These are phyloP conservation scores for Talinum fruticosum DNA, from an alignment of 148 eudicot genomes.

Conservation along the genomic window DNA sequence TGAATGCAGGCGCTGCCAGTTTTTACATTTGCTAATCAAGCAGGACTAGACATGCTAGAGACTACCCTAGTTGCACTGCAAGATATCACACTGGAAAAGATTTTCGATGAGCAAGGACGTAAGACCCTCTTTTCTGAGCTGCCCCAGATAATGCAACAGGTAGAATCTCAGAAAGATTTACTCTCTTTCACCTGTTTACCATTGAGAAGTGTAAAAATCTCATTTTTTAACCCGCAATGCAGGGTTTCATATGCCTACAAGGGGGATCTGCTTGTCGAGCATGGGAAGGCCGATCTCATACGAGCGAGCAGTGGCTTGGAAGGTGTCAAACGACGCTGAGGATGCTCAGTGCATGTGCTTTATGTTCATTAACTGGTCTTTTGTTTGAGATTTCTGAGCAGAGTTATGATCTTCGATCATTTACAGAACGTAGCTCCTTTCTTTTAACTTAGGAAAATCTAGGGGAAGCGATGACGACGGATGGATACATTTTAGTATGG, in stretches of 20 bases:
- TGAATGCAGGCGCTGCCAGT: conserved; percentile 60
- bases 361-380: conserved; percentile 79
- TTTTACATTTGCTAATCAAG: conserved; percentile 75
- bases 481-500: conserved; percentile 31
- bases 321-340: conserved; percentile 62
- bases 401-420: background rate
- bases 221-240: background rate
- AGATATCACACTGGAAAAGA: conserved; percentile 64
- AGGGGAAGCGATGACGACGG: conserved; percentile 37
- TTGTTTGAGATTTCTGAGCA: conserved; percentile 40
- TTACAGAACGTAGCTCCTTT: background rate
- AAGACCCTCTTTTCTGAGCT: conserved; percentile 54
- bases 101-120: conserved; percentile 62
- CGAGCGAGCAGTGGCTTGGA: conserved; percentile 86
- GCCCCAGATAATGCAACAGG: conserved; percentile 87
- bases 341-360: conserved; percentile 69
- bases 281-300: conserved; percentile 73
- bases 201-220: background rate
- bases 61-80: conserved; percentile 74
- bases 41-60: conserved; percentile 81
- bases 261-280: conserved; percentile 75
- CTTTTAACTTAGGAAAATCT: conserved; percentile 20
- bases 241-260: conserved; percentile 72
- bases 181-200: background rate
- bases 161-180: conserved; percentile 6